Evolutionary conservation across 148 eudicot species (phyloP), one percentile per base, ranked within the genome.

Genomic region (Fagopyrum homotropicum): DNA sequence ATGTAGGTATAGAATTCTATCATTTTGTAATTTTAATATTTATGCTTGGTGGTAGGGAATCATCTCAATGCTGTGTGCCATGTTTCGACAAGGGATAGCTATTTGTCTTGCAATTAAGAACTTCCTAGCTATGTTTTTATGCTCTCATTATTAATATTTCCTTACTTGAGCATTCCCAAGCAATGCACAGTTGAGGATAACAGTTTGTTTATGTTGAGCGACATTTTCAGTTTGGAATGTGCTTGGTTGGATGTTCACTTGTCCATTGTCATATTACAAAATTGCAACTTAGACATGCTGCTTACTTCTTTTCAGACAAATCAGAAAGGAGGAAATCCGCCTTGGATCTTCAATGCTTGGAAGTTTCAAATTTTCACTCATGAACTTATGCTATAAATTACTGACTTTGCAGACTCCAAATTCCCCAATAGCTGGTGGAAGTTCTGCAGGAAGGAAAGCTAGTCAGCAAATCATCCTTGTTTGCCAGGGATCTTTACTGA

Each of bases 361-460:
- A 26, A 43, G 16, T 43, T 1, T 45, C 40, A 64, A 73, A 44
- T 45, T 22, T 5, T 35, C 71, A 43, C 46, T 66, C n/a, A 66
- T 66, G 71, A 66, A 3, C 17, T 14, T 12, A 35, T 66, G 16
- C 9, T 66, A 9, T 35, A 35, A 66, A 35, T 64, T 45, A 64
- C 6, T 35, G 46, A 46, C 52, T 46, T 71, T 84, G 87, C 96
- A 94, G 98, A 94, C 97, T 80, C 93, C 98, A 75, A 81, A 81
- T 80, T 94, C 98, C 64, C 98, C 98, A 68, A 68, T 94, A 77
- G 89, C 87, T 81, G 84, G 60, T 75, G 97, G 88, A 76, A 83
- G 81, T 84, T 90, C 96, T 78, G 96, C 74, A 19, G 98, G 98
- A 69, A 87, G 97, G 80, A 90, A 86, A 82, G 19, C 88, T 74